Evolutionary conservation across 2,329 filamentous ascomycete genomes (phyloP), one percentile per base, ranked within the genome.

Genomic region (Cladosporium sp.): DNA sequence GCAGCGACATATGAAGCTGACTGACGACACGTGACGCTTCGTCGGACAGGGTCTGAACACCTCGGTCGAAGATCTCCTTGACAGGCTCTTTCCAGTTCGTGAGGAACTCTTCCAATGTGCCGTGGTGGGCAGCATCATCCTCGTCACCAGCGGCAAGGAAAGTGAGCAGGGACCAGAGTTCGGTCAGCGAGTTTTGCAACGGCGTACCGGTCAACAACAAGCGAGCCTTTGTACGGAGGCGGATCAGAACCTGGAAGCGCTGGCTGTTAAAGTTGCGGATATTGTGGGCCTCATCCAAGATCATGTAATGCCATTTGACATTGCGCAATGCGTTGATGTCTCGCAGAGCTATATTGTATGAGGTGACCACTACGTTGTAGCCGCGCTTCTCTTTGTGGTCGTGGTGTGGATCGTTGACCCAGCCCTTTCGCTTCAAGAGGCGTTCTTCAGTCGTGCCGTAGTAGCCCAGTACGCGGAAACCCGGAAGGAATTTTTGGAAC

Each of bases 211-310:
- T 99, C 12, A 99, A 84, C 0, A 99, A 81, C 12, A 99, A 85
- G 37, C 95, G 88, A 31, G 93, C 89, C 69, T 90, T 89, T 0
- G 95, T 98, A 72, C 96, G 94, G 80, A 99, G 96, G 0, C 91
- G 95, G 26, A 99, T 86, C 69, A 99, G 85, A 0, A 93, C 94
- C 77, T 98, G 95, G 93, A 95, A 99, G 69, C 94, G 85, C 77
- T 97, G 93, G 1, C 94, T 97, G 74, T 96, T 93, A 83, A 98
- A 99, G 78, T 99, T 99, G 76, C 99, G 98, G 84, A 99, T 99
- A 79, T 99, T 98, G 81, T 99, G 95, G 0, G 96, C 95, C 80
- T 99, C 95, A 72, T 99, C 95, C 1, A 99, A 86, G 69, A 99
- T 93, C 86, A 99, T 92, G 78, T 98, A 99, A 75, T 98, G 93